Conservation (phyloP, 1,284 basidiomycete genomes). For the Exsudoporus floridanus region DNA sequence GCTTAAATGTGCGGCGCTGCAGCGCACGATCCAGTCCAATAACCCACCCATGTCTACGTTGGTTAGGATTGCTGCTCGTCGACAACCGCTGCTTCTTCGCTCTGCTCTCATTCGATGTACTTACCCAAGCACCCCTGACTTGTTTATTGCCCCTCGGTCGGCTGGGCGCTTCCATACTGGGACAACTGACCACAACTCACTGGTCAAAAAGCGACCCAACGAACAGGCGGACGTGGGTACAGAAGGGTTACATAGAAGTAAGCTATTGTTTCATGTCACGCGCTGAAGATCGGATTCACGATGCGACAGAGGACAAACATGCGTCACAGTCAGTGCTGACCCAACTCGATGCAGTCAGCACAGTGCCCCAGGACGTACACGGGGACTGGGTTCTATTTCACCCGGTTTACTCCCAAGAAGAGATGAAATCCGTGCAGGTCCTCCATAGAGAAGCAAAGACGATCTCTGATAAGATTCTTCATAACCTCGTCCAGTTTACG, state of each 20-base stretch:
- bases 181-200: slow-evolving; percentile 21
- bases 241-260: slow-evolving; percentile 34
- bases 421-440: slow-evolving; percentile 79
- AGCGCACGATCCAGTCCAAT: neutral
- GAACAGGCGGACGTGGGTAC: slow-evolving; percentile 29
- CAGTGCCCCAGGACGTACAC: slow-evolving; percentile 48
- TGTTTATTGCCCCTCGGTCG: slow-evolving; percentile 1
- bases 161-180: slow-evolving; percentile 28
- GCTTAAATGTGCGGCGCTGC: slow-evolving; percentile 24
- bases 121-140: slow-evolving; percentile 2
- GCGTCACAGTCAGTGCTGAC: slow-evolving; percentile 15
- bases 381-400: slow-evolving; percentile 85
- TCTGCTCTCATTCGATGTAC: slow-evolving; percentile 12
- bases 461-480: slow-evolving; percentile 72
- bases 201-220: slow-evolving; percentile 25
- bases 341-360: slow-evolving; percentile 39
- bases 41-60: slow-evolving; percentile 27
- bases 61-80: slow-evolving; percentile 12
- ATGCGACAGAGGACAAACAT: slow-evolving; percentile 29
- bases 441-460: slow-evolving; percentile 68
- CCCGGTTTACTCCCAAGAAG: slow-evolving; percentile 75
- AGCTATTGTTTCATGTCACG: neutral
- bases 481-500: slow-evolving; percentile 56
- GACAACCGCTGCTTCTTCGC: slow-evolving; percentile 6
- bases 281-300: neutral